Base-by-base conservation (phyloP, 2,329 filamentous ascomycete genomes). In the Calonectria hawksworthii region DNA sequence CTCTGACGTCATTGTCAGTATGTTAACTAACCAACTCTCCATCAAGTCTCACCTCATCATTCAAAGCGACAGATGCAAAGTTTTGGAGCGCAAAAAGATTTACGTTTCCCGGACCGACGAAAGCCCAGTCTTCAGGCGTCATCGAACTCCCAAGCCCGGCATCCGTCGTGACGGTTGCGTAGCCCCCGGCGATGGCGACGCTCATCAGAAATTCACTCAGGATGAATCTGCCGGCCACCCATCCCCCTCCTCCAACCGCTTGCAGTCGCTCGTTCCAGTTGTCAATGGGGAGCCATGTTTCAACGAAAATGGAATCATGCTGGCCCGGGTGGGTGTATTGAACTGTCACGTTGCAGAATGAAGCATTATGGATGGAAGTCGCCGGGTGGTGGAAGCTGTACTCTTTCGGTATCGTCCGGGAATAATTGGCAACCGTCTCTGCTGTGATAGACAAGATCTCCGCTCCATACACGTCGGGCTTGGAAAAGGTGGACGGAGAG, bases 21-120 rank as follows among this genome's bases (percentile, higher is more conserved):
- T 21, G 18, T 2, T 32, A 28, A 18, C 28, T 8, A 16, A 63
- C 1, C n/a, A 6, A 28, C 44, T 63, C 18, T 5, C 26, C 3
- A 10, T 11, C 11, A 26, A 26, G 18, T 59, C 67, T 56, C 32
- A 75, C 67, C 64, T 76, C 72, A 14, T 77, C 76, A 1, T 68
- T 74, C 14, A 77, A 50, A 8, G 75, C 70, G 2, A 68, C 64
- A 13, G 65, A 61, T 13, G 18, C 76, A 30, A 78, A 34, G 16
- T 78, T 78, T 34, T 77, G 75, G 7, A 78, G 26, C 1, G 70
- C 68, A 68, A 74, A 74, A 3, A 74, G n/a, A 21, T 78, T 75
- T 18, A 77, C 36, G 28, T 78, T 78, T 23, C 75, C 75, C 0
- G 76, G 75, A 32, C 72, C 72, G 18, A 59, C 10, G 10, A 75